phyloP scores from a whole-genome alignment of 2,329 filamentous ascomycete genomes.

The Zymoseptoria passerinii region DNA sequence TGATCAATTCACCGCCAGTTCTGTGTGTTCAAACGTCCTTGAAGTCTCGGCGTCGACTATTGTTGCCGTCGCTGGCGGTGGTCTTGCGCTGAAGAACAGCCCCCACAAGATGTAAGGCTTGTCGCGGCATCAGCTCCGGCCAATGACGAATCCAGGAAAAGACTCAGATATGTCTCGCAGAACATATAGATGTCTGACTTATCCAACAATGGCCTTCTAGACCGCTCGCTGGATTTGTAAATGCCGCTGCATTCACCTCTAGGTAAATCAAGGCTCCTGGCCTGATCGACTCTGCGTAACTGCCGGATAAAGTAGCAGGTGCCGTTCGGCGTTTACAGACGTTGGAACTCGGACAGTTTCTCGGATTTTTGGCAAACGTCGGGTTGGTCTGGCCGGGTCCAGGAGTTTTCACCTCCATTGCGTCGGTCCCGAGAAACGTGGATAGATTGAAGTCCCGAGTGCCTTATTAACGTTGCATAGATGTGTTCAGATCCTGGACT shows the following conservation, averaged over 20 bases:
- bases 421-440: not conserved
- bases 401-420: not conserved
- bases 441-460: not conserved
- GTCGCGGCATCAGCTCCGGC: not conserved
- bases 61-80: not conserved
- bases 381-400: not conserved
- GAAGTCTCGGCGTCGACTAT: not conserved
- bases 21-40: not conserved
- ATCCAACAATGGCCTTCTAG: not conserved
- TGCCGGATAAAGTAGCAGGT: not conserved
- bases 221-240: not conserved
- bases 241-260: too few relatives aligned
- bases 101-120: not conserved
- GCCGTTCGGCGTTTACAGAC: not conserved
- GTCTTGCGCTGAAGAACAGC: not conserved
- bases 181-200: not conserved
- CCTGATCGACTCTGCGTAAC: not conserved
- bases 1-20: not conserved
- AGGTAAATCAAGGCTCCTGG: not conserved
- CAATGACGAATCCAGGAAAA: not conserved
- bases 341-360: not conserved
- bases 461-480: not conserved
- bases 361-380: not conserved
- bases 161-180: not conserved
- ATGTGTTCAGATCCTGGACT: not conserved